Evolutionary conservation across 2,329 filamentous ascomycete species (phyloP).

Genomic region (Penicillium sp.): DNA sequence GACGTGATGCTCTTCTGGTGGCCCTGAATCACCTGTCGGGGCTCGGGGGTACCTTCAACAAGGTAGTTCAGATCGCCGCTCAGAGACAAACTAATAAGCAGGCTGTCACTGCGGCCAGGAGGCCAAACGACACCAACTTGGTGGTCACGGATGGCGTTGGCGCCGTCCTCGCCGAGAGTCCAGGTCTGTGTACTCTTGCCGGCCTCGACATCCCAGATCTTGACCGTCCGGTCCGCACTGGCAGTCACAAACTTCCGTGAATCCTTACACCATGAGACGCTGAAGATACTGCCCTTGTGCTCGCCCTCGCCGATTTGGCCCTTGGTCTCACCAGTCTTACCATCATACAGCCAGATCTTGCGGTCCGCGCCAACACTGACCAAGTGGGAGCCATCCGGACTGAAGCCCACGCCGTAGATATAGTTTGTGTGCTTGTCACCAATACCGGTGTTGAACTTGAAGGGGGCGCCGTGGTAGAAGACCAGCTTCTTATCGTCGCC

Average conservation of each 20-base stretch:
- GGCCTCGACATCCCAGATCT: constrained; percentile 86
- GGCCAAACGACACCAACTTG: constrained; percentile 96
- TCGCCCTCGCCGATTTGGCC: constrained; percentile 69
- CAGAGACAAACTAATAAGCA: constrained; percentile 88
- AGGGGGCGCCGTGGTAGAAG: constrained; percentile 91
- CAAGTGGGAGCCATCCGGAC: constrained; percentile 77
- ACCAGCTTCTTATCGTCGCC: constrained; percentile 87
- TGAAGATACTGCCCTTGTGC: constrained; percentile 91
- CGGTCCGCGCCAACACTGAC: constrained; percentile 92
- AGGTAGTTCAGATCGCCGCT: constrained; percentile 91
- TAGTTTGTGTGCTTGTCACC: constrained; percentile 82
- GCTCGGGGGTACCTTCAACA: constrained; percentile 67
- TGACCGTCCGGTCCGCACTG: constrained; percentile 91
- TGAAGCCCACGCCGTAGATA: constrained; percentile 84
- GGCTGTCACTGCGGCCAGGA: constrained; percentile 74
- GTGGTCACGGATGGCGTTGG: constrained; percentile 74
- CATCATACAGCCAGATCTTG: constrained; percentile 92
- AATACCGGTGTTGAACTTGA: constrained; percentile 90
- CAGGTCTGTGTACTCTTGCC: constrained; percentile 78
- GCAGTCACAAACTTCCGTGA: constrained; percentile 85
- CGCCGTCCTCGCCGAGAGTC: constrained; percentile 76
- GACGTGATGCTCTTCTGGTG: constrained; percentile 92
- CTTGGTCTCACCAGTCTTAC: constrained; percentile 86
- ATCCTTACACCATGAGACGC: constrained; percentile 85
- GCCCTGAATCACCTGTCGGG: constrained; percentile 73